Evolutionary conservation across 1,139 yeast species (phyloP).

Genomic region (Sugiyamaella sp.): DNA sequence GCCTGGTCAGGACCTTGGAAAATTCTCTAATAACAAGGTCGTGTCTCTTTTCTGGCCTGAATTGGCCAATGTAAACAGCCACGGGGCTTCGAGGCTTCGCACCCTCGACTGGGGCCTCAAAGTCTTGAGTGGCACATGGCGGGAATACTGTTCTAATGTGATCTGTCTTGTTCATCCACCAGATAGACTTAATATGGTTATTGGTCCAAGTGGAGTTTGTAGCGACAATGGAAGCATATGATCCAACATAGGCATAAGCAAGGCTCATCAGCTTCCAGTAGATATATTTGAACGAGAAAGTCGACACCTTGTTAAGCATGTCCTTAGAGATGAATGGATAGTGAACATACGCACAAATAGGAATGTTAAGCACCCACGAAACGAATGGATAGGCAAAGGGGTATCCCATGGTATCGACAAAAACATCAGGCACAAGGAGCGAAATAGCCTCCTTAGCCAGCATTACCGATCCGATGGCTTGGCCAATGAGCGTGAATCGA

Average conservation of each 20-base stretch:
- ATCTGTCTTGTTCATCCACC: constrained; percentile 50
- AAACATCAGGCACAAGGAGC: constrained; percentile 80
- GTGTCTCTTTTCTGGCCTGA: constrained; percentile 95
- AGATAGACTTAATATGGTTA: constrained; percentile 65
- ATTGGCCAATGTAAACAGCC: constrained; percentile 84
- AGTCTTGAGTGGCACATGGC: constrained; percentile 74
- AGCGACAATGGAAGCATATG: constrained; percentile 64
- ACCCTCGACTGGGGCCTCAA: constrained; percentile 37
- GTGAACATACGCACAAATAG: constrained; percentile 86
- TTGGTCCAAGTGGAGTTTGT: constrained; percentile 93
- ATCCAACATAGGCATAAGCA: constrained; percentile 58
- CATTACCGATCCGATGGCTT: constrained; percentile 75
- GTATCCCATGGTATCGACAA: constrained; percentile 92
- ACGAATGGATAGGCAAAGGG: constrained; percentile 82
- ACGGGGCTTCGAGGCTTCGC: constrained; percentile 51
- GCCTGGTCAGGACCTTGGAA: constrained; percentile 49
- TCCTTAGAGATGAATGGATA: constrained; percentile 90
- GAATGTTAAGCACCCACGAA: constrained; percentile 58
- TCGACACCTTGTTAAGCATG: constrained; percentile 54
- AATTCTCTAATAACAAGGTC: constrained; percentile 65
- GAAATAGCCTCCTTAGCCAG: constrained; percentile 72
- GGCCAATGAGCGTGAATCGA: constrained; percentile 79
- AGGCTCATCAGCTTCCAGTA: constrained; percentile 76
- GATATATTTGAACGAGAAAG: constrained; percentile 48
- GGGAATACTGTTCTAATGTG: constrained; percentile 69